Base-by-base conservation (phyloP, 148 eudicot species). In the Persicaria tinctoria region DNA sequence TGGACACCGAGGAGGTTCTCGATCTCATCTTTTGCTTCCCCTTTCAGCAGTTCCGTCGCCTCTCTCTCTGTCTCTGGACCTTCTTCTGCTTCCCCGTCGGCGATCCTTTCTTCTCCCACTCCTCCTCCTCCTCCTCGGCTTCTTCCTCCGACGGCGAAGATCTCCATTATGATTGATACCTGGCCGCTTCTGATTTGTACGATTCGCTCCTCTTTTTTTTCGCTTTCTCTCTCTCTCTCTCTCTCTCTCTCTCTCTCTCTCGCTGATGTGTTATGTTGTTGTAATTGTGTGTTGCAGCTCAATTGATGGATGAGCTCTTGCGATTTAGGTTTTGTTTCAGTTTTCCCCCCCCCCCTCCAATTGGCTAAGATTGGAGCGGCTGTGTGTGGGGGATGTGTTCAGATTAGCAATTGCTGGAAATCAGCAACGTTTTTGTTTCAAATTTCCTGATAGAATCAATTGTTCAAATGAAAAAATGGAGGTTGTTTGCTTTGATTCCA, bases 21-120 rank as follows among this genome's bases (percentile, higher is more conserved):
- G 76, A 85, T 77, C 98, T 93, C 80, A 83, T 93, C 79, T 91
- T 88, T 80, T 88, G 91, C 74, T 84, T 88, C 77, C 98, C 98
- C 63, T 86, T 91, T 56, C 92, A 86, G 46, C 92, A 91, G 63
- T 50, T 93, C 56, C 87, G 87, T 56, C 94, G 97, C 32, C 68
- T 93, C 75, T 84, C 93, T 76, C 88, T 86, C 76, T 86, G 87
- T 73, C 70, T 91, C 38, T 85, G 85, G 73, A 80, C 91, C 48
- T 82, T 87, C 84, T 90, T 90, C 76, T 87, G 96, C 74, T 89
- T 83, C 59, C 93, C 93, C 74, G 70, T 64, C 12, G 75, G 77
- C 10, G 17, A 60, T 27, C 69, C 73, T 38, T 83, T 53, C 74
- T 77, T 79, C 76, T 46, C 75, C 80, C 76, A 68, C 57, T 83